Conservation (phyloP, 202 grass and related monocot species). For the Alloteropsis angusta region DNA sequence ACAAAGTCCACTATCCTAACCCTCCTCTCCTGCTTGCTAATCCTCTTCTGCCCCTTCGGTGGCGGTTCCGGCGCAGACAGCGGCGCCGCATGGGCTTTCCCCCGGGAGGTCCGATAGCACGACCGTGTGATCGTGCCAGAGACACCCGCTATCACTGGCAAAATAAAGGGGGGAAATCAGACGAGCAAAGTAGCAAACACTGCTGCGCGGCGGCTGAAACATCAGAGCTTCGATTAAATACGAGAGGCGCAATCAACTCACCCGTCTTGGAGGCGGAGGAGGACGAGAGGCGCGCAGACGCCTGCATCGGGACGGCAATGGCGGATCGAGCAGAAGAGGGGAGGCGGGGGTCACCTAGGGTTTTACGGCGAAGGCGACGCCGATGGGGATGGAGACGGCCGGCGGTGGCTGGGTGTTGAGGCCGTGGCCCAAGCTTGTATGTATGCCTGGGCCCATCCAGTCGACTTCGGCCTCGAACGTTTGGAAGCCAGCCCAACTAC, state of each 20-base stretch:
- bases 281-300: constrained; percentile 39
- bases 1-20: constrained; percentile 44
- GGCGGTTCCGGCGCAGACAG: constrained; percentile 41
- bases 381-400: background rate
- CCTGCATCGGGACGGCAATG: constrained; percentile 48
- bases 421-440: background rate
- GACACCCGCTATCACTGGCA: constrained; percentile 41
- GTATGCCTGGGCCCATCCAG: background rate
- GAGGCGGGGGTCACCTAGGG: background rate
- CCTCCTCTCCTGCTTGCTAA: constrained; percentile 41
- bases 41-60: constrained; percentile 34
- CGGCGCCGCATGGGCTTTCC: constrained; percentile 55
- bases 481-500: background rate
- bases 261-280: constrained; percentile 41
- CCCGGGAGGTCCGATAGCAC: constrained; percentile 21
- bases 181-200: background rate
- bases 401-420: background rate
- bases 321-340: background rate
- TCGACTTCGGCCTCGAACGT: background rate
- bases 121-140: constrained; percentile 24
- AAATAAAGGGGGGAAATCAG: background rate
- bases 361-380: constrained; percentile 2
- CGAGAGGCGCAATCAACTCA: background rate
- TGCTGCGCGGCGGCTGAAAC: background rate
- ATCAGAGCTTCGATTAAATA: background rate